phyloP scores from a whole-genome alignment of 2,329 filamentous ascomycete genomes.

The Neofusicoccum cordaticola region DNA sequence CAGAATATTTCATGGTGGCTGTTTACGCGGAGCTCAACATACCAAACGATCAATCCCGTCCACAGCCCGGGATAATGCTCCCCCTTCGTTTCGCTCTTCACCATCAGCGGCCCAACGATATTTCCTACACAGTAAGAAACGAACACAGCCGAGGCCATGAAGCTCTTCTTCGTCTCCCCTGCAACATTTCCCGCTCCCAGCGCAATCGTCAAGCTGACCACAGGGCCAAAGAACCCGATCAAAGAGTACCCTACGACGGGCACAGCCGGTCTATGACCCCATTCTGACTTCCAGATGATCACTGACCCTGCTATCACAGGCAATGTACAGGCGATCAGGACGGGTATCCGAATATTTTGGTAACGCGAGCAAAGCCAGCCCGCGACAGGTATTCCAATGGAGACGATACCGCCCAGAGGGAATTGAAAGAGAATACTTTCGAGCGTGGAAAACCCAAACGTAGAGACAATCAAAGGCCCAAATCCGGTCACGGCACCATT shows the following conservation, averaged over 20 bases:
- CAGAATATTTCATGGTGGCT: too few species aligned
- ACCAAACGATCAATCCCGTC: conserved; percentile 64
- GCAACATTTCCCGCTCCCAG: conserved; percentile 67
- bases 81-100: conserved; percentile 61
- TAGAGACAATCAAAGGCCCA: conserved; percentile 68
- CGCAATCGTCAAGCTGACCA: conserved; percentile 60
- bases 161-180: conserved; percentile 74
- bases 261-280: conserved; percentile 61
- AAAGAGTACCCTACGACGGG: conserved; percentile 70
- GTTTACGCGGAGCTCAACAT: conserved; percentile 18
- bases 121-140: too few species aligned
- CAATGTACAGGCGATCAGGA: conserved; percentile 46
- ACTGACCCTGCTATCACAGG: conserved; percentile 72
- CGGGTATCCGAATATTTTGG: too few species aligned
- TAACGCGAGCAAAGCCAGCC: conserved; percentile 46
- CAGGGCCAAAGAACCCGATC: conserved; percentile 69
- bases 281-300: conserved; percentile 68
- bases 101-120: conserved; percentile 35
- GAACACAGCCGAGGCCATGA: conserved; percentile 55
- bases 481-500: conserved; percentile 71
- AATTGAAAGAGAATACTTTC: conserved; percentile 72
- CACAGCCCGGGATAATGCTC: conserved; percentile 70
- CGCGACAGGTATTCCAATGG: conserved; percentile 63
- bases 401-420: conserved; percentile 66
- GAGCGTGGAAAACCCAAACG: conserved; percentile 64